A percentile compares a stretch with the other conserved stretches of the same genome.
Conservation (phyloP, 345 rosid genomes). For the Salix viminalis region DNA sequence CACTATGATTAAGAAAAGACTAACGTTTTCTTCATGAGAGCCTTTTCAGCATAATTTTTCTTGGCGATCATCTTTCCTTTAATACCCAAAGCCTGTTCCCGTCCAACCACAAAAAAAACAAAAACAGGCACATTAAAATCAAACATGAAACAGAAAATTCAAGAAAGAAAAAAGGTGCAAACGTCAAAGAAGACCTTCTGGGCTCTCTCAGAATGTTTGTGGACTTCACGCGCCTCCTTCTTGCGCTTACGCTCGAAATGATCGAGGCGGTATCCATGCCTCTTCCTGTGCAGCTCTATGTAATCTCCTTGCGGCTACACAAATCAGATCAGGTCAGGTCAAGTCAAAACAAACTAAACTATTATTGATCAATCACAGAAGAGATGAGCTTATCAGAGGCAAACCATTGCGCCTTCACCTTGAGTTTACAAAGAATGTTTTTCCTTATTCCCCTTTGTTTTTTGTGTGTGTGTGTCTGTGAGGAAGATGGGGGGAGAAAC, state of each 20-base stretch:
- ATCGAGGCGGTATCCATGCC: slow-evolving; percentile 73
- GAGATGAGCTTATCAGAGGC: not conserved
- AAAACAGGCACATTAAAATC: not conserved
- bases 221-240: slow-evolving; percentile 88
- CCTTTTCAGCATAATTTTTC: slow-evolving; percentile 36
- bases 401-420: slow-evolving; percentile 10
- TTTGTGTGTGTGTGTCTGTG: not conserved
- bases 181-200: slow-evolving; percentile 42
- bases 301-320: slow-evolving; percentile 92
- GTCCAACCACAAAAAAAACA: not conserved
- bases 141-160: not conserved
- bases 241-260: slow-evolving; percentile 80
- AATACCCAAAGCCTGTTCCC: slow-evolving; percentile 25
- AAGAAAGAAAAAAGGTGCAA: not conserved
- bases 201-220: slow-evolving; percentile 67
- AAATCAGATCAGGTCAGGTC: not conserved
- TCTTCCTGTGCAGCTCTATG: slow-evolving; percentile 77
- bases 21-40: slow-evolving; percentile 35
- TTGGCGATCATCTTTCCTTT: slow-evolving; percentile 38
- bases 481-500: not conserved
- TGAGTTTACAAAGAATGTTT: not conserved
- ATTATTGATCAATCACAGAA: not conserved
- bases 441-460: not conserved
- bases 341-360: not conserved
- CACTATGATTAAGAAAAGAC: not conserved